These are phyloP conservation scores for Globisporangium spiculum DNA, from an alignment of 352 stramenopile species.

Conservation along the genomic window DNA sequence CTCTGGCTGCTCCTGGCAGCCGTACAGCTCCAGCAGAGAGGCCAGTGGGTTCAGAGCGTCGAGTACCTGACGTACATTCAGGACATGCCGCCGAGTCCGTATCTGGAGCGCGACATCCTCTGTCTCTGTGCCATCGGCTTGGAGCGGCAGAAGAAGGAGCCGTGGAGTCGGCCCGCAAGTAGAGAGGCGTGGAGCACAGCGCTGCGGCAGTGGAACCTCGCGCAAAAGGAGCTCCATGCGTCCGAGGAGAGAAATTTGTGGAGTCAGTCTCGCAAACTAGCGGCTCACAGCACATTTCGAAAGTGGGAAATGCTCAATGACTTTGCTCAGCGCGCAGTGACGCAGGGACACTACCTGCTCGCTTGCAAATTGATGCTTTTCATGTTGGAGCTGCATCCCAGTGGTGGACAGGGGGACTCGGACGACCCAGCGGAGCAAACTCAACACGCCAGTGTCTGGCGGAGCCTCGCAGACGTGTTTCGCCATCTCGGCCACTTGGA, in stretches of 20 bases:
- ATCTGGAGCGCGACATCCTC: slow-evolving; percentile 59
- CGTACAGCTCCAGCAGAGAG: slow-evolving; percentile 55
- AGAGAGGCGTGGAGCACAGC: slow-evolving; percentile 60
- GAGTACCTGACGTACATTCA: slow-evolving; percentile 58
- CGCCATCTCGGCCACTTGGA: slow-evolving; percentile 55
- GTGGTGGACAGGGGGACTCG: neutral
- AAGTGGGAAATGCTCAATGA: slow-evolving; percentile 59
- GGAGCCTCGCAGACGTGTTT: slow-evolving; percentile 57
- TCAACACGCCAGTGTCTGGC: slow-evolving; percentile 36
- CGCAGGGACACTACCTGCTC: slow-evolving; percentile 57
- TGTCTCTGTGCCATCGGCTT: slow-evolving; percentile 54
- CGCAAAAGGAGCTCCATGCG: slow-evolving; percentile 28
- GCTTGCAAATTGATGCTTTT: slow-evolving; percentile 41
- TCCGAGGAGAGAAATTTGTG: neutral
- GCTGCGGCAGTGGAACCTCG: slow-evolving; percentile 46
- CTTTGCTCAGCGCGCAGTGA: slow-evolving; percentile 37
- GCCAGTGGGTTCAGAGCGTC: slow-evolving; percentile 52
- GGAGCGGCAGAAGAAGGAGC: slow-evolving; percentile 24
- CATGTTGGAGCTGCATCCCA: slow-evolving; percentile 30
- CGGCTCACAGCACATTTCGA: slow-evolving; percentile 6
- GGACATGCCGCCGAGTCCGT: slow-evolving; percentile 46
- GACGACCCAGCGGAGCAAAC: slow-evolving; percentile 1
- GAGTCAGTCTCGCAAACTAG: neutral
- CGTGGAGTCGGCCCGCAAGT: slow-evolving; percentile 13
- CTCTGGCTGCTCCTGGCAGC: slow-evolving; percentile 61